Conservation (phyloP, 2,329 filamentous ascomycete species). For the Neopestalotiopsis sp. region DNA sequence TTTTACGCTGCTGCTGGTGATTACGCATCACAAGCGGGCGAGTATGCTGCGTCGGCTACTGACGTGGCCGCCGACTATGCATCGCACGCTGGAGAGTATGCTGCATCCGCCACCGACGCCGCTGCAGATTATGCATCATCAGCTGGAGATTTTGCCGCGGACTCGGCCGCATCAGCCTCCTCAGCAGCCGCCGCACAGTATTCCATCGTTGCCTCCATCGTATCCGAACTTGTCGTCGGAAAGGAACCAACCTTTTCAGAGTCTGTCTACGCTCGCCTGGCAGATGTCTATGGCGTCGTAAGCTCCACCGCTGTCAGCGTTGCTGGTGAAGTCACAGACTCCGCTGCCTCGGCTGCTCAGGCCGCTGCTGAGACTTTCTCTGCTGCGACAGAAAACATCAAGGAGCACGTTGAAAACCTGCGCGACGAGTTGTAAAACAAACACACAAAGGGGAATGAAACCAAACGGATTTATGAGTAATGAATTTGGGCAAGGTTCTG, state of each 20-base stretch:
- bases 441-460: neutral
- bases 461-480: slow-evolving; percentile 5
- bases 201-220: slow-evolving; percentile 70
- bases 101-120: slow-evolving; percentile 23
- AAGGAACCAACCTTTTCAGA: slow-evolving; percentile 84
- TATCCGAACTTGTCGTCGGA: slow-evolving; percentile 78
- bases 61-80: slow-evolving; percentile 30
- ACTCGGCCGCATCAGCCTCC: slow-evolving; percentile 67
- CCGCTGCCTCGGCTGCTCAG: slow-evolving; percentile 32
- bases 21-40: slow-evolving; percentile 47
- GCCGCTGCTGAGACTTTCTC: slow-evolving; percentile 30
- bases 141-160: slow-evolving; percentile 38
- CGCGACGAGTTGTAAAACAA: slow-evolving; percentile 12
- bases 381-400: slow-evolving; percentile 14
- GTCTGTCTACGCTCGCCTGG: slow-evolving; percentile 75
- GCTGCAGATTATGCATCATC: slow-evolving; percentile 34
- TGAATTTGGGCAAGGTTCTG: slow-evolving; percentile 1
- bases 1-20: slow-evolving; percentile 54
- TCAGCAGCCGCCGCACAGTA: slow-evolving; percentile 69
- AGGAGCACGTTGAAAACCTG: slow-evolving; percentile 12
- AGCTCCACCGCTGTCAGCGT: slow-evolving; percentile 57
- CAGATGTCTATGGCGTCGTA: slow-evolving; percentile 74
- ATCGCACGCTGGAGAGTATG: slow-evolving; percentile 33
- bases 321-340: slow-evolving; percentile 41
- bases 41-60: slow-evolving; percentile 27